Percentiles rank a stretch among this genome's conserved stretches.
phyloP scores from a whole-genome alignment of 1,139 yeast species.

The Suzukiozyma palmioleophila region DNA sequence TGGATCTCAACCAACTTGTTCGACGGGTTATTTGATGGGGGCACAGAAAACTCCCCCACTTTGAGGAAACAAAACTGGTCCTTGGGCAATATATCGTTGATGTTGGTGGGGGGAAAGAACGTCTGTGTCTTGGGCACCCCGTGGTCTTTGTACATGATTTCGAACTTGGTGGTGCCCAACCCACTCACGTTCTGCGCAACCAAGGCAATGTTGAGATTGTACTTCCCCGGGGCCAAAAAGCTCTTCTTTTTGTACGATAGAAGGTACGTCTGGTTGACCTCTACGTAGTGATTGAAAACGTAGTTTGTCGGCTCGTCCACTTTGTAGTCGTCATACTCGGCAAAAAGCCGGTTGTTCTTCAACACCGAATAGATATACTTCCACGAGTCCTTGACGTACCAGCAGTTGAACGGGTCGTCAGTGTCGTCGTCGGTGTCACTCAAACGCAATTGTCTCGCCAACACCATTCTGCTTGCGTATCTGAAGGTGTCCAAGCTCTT shows the following conservation, averaged over 20 bases:
- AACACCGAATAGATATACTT: conserved; percentile 46
- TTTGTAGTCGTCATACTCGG: conserved; percentile 47
- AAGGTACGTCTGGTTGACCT: conserved; percentile 45
- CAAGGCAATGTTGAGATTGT: conserved; percentile 49
- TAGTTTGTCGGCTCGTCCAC: conserved; percentile 49
- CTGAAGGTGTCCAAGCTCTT: conserved; percentile 48
- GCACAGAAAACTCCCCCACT: conserved; percentile 44
- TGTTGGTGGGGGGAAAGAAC: conserved; percentile 54
- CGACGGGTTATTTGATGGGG: conserved; percentile 10
- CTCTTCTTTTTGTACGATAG: conserved; percentile 44
- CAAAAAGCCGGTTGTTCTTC: conserved; percentile 48
- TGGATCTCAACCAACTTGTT: conserved; percentile 35
- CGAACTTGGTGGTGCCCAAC: conserved; percentile 56
- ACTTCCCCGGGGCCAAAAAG: conserved; percentile 49
- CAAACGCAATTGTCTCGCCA: conserved; percentile 27
- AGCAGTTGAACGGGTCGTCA: conserved; percentile 19
- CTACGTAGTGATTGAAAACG: conserved; percentile 41
- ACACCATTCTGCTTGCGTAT: conserved; percentile 25
- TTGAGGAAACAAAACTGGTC: conserved; percentile 48
- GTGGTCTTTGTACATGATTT: conserved; percentile 27
- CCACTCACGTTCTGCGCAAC: conserved; percentile 53
- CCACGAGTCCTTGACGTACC: conserved; percentile 51
- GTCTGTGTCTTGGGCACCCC: conserved; percentile 25
- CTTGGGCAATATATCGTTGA: conserved; percentile 54
- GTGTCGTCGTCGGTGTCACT: conserved; percentile 10